These are phyloP conservation scores for Xylaria multiplex DNA, from an alignment of 2,329 filamentous ascomycete species.

Conservation along the genomic window DNA sequence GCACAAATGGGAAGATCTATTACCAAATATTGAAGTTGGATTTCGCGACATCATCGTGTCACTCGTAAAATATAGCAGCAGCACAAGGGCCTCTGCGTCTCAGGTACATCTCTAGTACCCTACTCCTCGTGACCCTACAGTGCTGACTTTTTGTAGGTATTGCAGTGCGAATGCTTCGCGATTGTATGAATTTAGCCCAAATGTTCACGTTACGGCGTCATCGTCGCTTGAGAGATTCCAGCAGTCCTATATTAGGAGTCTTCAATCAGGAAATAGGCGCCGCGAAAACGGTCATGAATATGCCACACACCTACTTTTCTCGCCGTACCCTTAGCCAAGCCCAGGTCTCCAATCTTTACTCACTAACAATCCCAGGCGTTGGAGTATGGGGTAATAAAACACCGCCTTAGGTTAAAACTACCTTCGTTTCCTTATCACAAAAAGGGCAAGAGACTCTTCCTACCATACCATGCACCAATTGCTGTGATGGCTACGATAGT, in stretches of 20 bases:
- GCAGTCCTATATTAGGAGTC: not conserved
- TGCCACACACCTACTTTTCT: no score
- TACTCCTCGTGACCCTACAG: not conserved
- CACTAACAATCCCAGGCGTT: not conserved
- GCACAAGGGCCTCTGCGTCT: constrained; percentile 71
- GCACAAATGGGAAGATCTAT: constrained; percentile 73
- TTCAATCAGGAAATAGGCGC: not conserved
- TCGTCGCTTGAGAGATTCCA: not conserved
- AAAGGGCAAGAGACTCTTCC: constrained; percentile 27
- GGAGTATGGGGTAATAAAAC: not conserved
- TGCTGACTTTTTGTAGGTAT: constrained; percentile 27
- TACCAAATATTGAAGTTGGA: constrained; percentile 67
- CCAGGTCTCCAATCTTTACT: not conserved
- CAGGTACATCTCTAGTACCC: constrained; percentile 54
- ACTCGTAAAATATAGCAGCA: constrained; percentile 78
- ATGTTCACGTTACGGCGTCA: not conserved
- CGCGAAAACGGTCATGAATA: no score
- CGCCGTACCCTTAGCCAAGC: no score
- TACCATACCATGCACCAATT: constrained; percentile 40
- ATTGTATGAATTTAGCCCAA: not conserved
- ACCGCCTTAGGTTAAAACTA: not conserved
- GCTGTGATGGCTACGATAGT: constrained; percentile 39
- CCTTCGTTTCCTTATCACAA: constrained; percentile 1
- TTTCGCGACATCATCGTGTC: constrained; percentile 73
- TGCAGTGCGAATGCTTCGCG: constrained; percentile 25